Percentiles rank a stretch among this genome's conserved stretches.
phyloP scores from a whole-genome alignment of 306 rosid genomes.

The Oxytropis ochrocephala region DNA sequence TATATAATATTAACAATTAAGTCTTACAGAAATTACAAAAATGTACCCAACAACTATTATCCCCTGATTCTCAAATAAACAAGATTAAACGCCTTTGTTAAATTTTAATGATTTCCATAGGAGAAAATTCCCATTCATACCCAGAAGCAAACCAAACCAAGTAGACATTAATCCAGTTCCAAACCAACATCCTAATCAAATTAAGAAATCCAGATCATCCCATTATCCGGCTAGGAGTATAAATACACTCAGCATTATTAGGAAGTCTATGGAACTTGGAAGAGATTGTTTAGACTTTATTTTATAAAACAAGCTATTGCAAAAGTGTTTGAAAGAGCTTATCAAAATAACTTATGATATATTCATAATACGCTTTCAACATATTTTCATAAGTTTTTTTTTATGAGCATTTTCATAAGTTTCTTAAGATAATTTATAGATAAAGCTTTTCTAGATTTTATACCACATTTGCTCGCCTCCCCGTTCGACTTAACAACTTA shows the following conservation, averaged over 20 bases:
- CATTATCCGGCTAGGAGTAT: not conserved
- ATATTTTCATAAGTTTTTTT: too few relatives aligned
- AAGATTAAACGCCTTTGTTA: not conserved
- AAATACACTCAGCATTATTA: not conserved
- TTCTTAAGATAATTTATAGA: too few relatives aligned
- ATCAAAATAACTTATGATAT: too few relatives aligned
- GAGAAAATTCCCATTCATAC: not conserved
- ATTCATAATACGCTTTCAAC: too few relatives aligned
- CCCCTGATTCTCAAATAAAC: not conserved
- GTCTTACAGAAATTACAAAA: not conserved
- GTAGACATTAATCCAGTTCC: not conserved
- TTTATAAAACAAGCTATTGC: too few relatives aligned
- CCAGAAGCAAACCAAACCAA: not conserved
- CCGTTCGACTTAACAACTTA: too few relatives aligned
- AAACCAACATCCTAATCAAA: not conserved
- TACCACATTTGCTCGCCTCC: too few relatives aligned
- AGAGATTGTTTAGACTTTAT: not conserved
- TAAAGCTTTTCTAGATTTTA: too few relatives aligned
- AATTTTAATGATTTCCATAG: slow-evolving; percentile 15
- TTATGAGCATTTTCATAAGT: too few relatives aligned
- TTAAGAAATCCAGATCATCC: not conserved
- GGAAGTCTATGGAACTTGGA: not conserved
- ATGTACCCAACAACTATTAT: not conserved
- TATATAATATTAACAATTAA: too few relatives aligned
- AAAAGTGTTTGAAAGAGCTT: too few relatives aligned